Conservation (phyloP, 2,329 filamentous ascomycete genomes). For the Pyrenochaeta sp. region DNA sequence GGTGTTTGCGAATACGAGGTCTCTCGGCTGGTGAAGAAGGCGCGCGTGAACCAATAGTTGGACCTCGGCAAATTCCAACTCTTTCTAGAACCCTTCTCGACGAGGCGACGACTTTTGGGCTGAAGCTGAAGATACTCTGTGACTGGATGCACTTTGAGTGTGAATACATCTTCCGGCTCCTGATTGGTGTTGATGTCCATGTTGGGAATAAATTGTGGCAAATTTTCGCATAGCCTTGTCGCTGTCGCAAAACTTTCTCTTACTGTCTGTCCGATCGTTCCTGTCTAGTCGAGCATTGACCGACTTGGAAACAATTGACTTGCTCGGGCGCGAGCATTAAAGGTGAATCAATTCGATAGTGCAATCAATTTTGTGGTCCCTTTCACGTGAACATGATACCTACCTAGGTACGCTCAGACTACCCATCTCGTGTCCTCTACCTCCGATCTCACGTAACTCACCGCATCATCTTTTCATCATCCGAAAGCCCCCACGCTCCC, state of each 20-base stretch:
- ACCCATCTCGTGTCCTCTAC: neutral
- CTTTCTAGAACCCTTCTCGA: constrained; percentile 4
- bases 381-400: neutral
- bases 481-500: constrained; percentile 10
- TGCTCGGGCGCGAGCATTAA: neutral
- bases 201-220: too few relatives aligned
- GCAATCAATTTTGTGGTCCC: neutral
- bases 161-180: neutral
- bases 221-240: too few relatives aligned
- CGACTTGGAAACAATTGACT: neutral
- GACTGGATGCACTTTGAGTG: neutral
- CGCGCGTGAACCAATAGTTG: constrained; percentile 5
- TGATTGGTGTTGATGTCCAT: neutral
- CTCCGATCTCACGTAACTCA: constrained; percentile 8
- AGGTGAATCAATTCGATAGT: neutral
- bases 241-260: neutral
- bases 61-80: constrained; percentile 23
- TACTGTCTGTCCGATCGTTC: neutral
- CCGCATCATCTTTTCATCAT: constrained; percentile 6
- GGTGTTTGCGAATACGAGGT: constrained; percentile 12
- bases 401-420: neutral
- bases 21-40: constrained; percentile 4
- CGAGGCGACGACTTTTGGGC: neutral
- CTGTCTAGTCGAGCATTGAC: neutral
- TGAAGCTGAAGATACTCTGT: neutral